A percentile compares a stretch with the other conserved stretches of the same genome.
phyloP scores from a whole-genome alignment of 164 flowering plant genomes.

The Stephania yunnanensis region DNA sequence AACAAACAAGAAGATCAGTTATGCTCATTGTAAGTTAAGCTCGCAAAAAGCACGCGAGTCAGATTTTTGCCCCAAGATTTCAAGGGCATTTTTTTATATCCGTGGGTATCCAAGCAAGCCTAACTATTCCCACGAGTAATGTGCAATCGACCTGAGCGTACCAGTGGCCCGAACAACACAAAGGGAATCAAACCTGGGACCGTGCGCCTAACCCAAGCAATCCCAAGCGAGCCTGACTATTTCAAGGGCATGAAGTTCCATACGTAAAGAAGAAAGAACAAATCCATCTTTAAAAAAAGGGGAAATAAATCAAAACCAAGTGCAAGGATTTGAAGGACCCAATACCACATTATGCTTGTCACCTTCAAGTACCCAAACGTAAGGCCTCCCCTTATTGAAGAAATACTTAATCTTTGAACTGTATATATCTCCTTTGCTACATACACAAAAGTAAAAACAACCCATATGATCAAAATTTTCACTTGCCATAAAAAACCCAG shows the following conservation, averaged over 20 bases:
- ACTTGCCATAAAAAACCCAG: neutral
- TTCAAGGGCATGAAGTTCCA: neutral
- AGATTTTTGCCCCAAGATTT: neutral
- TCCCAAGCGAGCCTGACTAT: no score
- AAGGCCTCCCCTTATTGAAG: constrained; percentile 64
- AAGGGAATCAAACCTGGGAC: no score
- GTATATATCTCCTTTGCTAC: constrained; percentile 62
- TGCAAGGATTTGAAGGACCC: neutral
- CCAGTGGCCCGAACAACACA: no score
- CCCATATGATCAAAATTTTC: neutral
- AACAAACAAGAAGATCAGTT: neutral
- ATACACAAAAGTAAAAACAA: constrained; percentile 6
- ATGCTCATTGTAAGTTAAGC: neutral
- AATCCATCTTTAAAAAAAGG: neutral
- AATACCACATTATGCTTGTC: constrained; percentile 80
- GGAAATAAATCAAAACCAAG: neutral
- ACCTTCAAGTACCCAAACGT: constrained; percentile 71
- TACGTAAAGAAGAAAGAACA: neutral
- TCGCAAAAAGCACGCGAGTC: no score
- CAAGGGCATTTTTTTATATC: neutral
- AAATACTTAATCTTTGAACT: constrained; percentile 45
- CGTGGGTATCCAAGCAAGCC: no score
- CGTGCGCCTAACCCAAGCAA: no score
- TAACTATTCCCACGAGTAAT: no score
- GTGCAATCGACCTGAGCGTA: no score